Percentiles rank a stretch among this genome's conserved stretches.
phyloP scores from a whole-genome alignment of 1,139 yeast genomes.

The Fermentozyma sake region DNA sequence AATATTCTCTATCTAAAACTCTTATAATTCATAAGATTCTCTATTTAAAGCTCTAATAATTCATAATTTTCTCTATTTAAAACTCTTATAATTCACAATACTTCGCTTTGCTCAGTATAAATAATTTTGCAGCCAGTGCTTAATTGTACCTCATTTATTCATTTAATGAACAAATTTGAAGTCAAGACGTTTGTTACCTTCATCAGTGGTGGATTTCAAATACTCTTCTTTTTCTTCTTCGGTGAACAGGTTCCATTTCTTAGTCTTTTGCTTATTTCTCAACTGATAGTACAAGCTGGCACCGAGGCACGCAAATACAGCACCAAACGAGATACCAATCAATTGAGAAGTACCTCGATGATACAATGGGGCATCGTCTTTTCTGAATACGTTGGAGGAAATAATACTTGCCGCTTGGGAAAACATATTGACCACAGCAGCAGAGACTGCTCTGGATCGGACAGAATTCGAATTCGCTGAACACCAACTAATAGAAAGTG shows the following conservation, averaged over 20 bases:
- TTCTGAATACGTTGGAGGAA: slow-evolving; percentile 20
- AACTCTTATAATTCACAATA: too few species aligned
- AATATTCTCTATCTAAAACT: too few species aligned
- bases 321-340: slow-evolving; percentile 17
- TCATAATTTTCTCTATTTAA: too few species aligned
- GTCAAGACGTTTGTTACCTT: slow-evolving; percentile 17
- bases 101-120: too few species aligned
- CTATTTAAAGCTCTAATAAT: too few species aligned
- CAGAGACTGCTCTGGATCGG: slow-evolving; percentile 18
- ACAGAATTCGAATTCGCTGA: slow-evolving; percentile 18
- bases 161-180: slow-evolving; percentile 14
- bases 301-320: slow-evolving; percentile 11
- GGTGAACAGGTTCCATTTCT: slow-evolving; percentile 11
- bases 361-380: slow-evolving; percentile 25
- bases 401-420: slow-evolving; percentile 16
- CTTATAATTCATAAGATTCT: too few species aligned
- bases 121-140: too few species aligned
- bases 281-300: slow-evolving; percentile 12
- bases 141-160: too few species aligned
- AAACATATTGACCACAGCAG: slow-evolving; percentile 20
- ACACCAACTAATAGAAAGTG: slow-evolving; percentile 18
- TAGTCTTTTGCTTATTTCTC: slow-evolving; percentile 11
- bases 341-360: slow-evolving; percentile 21
- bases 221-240: slow-evolving; percentile 12
- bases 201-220: slow-evolving; percentile 7